These are phyloP conservation scores for Pythium vanterpoolii DNA, from an alignment of 352 stramenopile species.

Conservation along the genomic window DNA sequence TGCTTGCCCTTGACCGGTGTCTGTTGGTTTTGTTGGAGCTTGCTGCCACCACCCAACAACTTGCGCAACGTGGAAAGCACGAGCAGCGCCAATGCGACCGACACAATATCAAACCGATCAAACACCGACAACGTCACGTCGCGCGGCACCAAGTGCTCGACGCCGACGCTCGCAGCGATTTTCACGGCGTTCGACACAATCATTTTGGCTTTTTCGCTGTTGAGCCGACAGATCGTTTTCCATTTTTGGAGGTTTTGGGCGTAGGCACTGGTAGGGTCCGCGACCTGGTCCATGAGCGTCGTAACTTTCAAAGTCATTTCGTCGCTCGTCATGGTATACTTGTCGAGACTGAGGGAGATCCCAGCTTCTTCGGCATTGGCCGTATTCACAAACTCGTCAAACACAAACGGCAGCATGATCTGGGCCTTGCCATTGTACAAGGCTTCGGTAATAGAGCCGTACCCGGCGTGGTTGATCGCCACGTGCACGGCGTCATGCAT, in stretches of 20 bases:
- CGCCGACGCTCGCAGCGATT: constrained; percentile 21
- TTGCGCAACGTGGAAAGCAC: constrained; percentile 9
- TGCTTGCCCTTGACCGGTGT: constrained; percentile 2
- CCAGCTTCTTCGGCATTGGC: constrained; percentile 16
- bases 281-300: constrained; percentile 16
- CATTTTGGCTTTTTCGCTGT: constrained; percentile 20
- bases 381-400: constrained; percentile 27
- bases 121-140: constrained; percentile 22
- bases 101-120: constrained; percentile 17
- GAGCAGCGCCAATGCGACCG: constrained; percentile 8
- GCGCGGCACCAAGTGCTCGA: constrained; percentile 22
- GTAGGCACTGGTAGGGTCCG: constrained; percentile 11
- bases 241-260: constrained; percentile 19
- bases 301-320: constrained; percentile 21
- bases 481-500: constrained; percentile 27
- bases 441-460: constrained; percentile 23
- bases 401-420: constrained; percentile 24
- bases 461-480: constrained; percentile 21
- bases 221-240: constrained; percentile 26
- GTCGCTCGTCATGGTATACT: constrained; percentile 25
- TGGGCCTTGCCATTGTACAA: constrained; percentile 24
- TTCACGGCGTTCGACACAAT: constrained; percentile 23
- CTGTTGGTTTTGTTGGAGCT: neutral
- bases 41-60: neutral
- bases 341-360: constrained; percentile 26